Conservation (phyloP, 176 grass and related monocot genomes). For the Lolium perenne region DNA sequence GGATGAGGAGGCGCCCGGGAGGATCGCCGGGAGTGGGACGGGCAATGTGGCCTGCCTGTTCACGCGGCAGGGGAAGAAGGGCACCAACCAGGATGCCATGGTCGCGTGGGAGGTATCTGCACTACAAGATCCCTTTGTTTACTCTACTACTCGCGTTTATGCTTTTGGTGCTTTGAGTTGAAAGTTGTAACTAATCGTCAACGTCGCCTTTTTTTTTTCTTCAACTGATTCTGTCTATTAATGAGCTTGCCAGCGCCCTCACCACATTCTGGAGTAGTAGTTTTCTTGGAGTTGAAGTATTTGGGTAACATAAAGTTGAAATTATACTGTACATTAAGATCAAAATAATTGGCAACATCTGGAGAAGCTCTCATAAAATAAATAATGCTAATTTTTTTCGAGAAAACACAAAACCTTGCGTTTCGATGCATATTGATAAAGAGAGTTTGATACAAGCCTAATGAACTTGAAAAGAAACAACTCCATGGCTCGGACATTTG, state of each 20-base stretch:
- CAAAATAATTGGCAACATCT: background rate
- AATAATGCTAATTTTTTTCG: too few relatives aligned
- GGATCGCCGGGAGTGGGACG: slow-evolving; percentile 51
- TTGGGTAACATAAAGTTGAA: background rate
- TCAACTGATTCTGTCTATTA: background rate
- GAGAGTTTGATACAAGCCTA: background rate
- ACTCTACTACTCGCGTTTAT: background rate
- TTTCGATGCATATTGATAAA: too few relatives aligned
- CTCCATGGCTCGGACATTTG: background rate
- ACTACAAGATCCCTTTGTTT: slow-evolving; percentile 14
- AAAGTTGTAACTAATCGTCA: background rate
- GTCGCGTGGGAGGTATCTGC: slow-evolving; percentile 73
- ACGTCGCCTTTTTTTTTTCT: background rate
- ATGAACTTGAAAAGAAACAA: slow-evolving; percentile 12
- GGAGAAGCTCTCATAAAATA: background rate
- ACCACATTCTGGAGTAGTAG: background rate
- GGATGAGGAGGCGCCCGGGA: slow-evolving; percentile 37
- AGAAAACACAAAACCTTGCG: too few relatives aligned
- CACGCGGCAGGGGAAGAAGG: slow-evolving; percentile 79
- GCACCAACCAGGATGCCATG: slow-evolving; percentile 86
- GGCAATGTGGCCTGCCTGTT: slow-evolving; percentile 61
- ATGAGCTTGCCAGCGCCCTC: background rate
- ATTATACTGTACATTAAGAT: background rate
- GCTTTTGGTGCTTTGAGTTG: background rate
- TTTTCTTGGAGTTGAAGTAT: background rate